phyloP scores from a whole-genome alignment of 2,329 filamentous ascomycete species.

The Botrytis tulipae region DNA sequence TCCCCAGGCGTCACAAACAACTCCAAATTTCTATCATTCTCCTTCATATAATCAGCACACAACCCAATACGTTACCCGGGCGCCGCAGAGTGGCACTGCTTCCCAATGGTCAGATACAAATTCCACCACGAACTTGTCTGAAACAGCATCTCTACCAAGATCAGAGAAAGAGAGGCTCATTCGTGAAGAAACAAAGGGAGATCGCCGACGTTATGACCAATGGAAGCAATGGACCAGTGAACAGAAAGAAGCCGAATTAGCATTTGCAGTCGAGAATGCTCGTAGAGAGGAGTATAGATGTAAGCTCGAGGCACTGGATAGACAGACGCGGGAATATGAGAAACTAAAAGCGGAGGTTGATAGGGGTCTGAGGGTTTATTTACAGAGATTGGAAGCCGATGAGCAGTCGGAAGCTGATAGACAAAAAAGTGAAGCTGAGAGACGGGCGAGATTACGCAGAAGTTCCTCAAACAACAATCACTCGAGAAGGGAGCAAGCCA shows the following conservation, averaged over 20 bases:
- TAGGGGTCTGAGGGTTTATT: background rate
- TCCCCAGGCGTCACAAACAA: background rate
- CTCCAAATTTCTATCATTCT: background rate
- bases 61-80: background rate
- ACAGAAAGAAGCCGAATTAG: background rate
- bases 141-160: background rate
- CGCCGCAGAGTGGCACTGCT: background rate
- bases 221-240: background rate
- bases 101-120: background rate
- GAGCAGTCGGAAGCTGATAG: too few relatives aligned
- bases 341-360: background rate
- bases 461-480: background rate
- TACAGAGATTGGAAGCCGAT: background rate
- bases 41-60: background rate
- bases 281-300: background rate
- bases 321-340: background rate
- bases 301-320: background rate
- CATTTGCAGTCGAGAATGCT: background rate
- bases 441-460: background rate
- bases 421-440: background rate
- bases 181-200: background rate
- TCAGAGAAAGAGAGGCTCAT: background rate
- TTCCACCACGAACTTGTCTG: background rate
- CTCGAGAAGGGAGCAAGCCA: background rate
- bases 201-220: background rate